A percentile compares a stretch with the other conserved stretches of the same genome.
Conservation (phyloP, 2,329 filamentous ascomycete genomes). For the Cladosporium sp. region DNA sequence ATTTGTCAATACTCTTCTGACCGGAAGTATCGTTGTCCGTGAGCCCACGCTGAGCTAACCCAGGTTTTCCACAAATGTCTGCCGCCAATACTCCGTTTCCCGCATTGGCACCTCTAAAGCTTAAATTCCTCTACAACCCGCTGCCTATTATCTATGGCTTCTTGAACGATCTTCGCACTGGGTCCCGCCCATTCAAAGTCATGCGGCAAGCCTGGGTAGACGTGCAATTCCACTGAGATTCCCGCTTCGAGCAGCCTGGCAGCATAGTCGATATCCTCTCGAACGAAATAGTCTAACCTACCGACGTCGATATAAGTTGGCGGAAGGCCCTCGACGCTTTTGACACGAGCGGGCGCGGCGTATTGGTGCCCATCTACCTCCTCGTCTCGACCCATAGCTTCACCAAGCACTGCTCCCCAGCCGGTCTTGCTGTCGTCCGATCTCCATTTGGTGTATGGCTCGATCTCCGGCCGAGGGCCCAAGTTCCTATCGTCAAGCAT, state of each 20-base stretch:
- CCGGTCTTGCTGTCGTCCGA: slow-evolving; percentile 42
- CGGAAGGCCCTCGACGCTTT: slow-evolving; percentile 43
- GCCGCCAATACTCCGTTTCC: not conserved
- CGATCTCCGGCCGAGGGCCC: slow-evolving; percentile 37
- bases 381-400: slow-evolving; percentile 36
- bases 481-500: slow-evolving; percentile 50
- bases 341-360: slow-evolving; percentile 37
- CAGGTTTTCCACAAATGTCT: not conserved
- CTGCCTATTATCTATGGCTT: slow-evolving; percentile 4
- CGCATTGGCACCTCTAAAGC: not conserved
- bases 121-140: not conserved
- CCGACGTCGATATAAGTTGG: slow-evolving; percentile 49
- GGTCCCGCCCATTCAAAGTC: slow-evolving; percentile 37
- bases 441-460: slow-evolving; percentile 40
- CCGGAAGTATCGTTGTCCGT: not conserved
- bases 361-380: slow-evolving; percentile 25
- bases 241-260: slow-evolving; percentile 43
- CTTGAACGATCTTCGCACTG: not conserved
- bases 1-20: not conserved
- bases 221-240: slow-evolving; percentile 46
- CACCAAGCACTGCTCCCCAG: slow-evolving; percentile 46
- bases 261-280: slow-evolving; percentile 45
- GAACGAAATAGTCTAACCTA: slow-evolving; percentile 44
- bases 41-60: not conserved
- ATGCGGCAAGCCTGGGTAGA: slow-evolving; percentile 47